A percentile compares a stretch with the other conserved stretches of the same genome.
Evolutionary conservation across 768 basidiomycete genomes (phyloP).

Genomic region (Exidia glandulosa): DNA sequence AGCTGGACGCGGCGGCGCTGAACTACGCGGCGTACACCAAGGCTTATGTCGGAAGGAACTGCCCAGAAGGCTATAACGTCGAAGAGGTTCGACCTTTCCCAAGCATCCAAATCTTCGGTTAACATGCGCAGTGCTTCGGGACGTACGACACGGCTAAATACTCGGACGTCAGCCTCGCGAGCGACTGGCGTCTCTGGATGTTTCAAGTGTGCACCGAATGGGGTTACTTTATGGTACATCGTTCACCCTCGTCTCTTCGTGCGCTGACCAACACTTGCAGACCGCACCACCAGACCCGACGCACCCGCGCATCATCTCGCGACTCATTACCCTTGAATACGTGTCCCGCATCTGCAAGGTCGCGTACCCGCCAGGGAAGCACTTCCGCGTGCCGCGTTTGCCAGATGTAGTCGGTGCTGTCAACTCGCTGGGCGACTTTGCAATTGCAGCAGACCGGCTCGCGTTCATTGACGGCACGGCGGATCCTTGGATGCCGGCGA

Average conservation of each 20-base stretch:
- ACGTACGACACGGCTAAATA: slow-evolving; percentile 62
- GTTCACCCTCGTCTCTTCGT: slow-evolving; percentile 8
- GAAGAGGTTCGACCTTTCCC: slow-evolving; percentile 32
- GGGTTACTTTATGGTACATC: slow-evolving; percentile 85
- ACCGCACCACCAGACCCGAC: slow-evolving; percentile 63
- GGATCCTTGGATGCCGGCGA: slow-evolving; percentile 29
- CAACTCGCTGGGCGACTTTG: slow-evolving; percentile 77
- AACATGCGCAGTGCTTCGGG: slow-evolving; percentile 68
- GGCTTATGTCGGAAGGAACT: slow-evolving; percentile 49
- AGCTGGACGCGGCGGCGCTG: slow-evolving; percentile 46
- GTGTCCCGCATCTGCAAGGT: slow-evolving; percentile 56
- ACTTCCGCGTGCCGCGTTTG: slow-evolving; percentile 55
- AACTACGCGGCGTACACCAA: slow-evolving; percentile 75
- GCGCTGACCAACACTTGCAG: slow-evolving; percentile 23
- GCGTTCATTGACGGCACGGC: slow-evolving; percentile 69
- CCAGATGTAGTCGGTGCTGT: slow-evolving; percentile 71
- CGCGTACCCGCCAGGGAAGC: slow-evolving; percentile 70
- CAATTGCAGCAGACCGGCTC: slow-evolving; percentile 65
- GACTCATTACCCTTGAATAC: slow-evolving; percentile 61
- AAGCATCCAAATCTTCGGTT: background rate
- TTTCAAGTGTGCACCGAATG: slow-evolving; percentile 94
- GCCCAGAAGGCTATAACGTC: slow-evolving; percentile 35
- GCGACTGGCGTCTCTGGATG: slow-evolving; percentile 78
- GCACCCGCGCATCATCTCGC: slow-evolving; percentile 69
- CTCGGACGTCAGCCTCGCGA: slow-evolving; percentile 45